Evolutionary conservation across 768 basidiomycete genomes (phyloP), one percentile per base, ranked within the genome.

Genomic region (Piloderma croceum): DNA sequence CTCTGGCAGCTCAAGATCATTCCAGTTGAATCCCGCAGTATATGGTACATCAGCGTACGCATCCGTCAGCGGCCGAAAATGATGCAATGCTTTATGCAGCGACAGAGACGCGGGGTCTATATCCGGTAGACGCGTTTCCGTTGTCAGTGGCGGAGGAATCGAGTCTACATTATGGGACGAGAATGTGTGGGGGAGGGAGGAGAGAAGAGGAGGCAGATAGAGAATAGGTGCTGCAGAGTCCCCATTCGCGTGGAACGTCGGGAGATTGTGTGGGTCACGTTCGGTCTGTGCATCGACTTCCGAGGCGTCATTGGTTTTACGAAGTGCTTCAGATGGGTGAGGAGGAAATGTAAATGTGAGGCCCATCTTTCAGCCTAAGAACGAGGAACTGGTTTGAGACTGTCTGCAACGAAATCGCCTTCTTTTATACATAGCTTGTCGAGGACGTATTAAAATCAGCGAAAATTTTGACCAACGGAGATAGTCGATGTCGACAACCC

Each of bases 1-100:
- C 38, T 65, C 64, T 2, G 83, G 82, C 11, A 94, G 69, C 3
- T 59, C 54, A 2, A 94, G 67, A 33, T 84, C 74, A 13, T 60
- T 52, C 92, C 92, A 98, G 59, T 96, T 96, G 70, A 98, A 98
- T 2, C 89, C 86, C 20, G 79, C 68, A 3, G 64, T 64, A 51
- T 94, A 98, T 4, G 78, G 68, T 3, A 60, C 60, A 7, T 45
- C 52, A 1, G 90, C 83, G 47, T 94, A 96, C 24, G 77, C 58
- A 11, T 56, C 55, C 6, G 68, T 73, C 27, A 66, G 51, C 0
- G 89, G 88, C 17, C 54, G 69, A 63, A 96, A 92, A 34, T 69
- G 58, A 19, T 35, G 34, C 31, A 96, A 64, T 0, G 89, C 87
- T 57, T 81, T 83, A 60, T 97, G 93, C 6, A 97, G 65, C 0